A percentile compares a stretch with the other conserved stretches of the same genome.
phyloP scores from a whole-genome alignment of 768 basidiomycete genomes.

The Pholiota microspora region DNA sequence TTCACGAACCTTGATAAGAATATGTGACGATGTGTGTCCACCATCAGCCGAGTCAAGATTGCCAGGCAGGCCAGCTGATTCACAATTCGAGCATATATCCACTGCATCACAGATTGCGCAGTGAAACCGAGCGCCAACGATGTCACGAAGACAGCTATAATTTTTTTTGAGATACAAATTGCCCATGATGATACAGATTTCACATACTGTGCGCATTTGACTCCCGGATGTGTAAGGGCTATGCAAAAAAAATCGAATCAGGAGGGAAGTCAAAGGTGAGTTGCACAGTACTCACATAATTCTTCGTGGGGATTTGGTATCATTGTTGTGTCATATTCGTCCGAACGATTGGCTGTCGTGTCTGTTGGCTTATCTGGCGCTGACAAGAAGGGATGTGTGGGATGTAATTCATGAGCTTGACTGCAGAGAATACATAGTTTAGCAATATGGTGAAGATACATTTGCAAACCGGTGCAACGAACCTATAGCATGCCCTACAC shows the following conservation, averaged over 20 bases:
- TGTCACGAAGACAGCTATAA: conserved; percentile 79
- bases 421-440: conserved; percentile 33
- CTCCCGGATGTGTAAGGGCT: conserved; percentile 79
- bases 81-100: conserved; percentile 86
- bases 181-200: no score
- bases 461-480: conserved; percentile 11
- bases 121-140: conserved; percentile 90
- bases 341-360: conserved; percentile 30
- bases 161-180: neutral
- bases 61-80: conserved; percentile 82
- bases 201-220: conserved; percentile 79
- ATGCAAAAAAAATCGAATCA: neutral
- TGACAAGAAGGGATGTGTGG: conserved; percentile 80
- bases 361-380: conserved; percentile 63
- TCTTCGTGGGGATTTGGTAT: conserved; percentile 50
- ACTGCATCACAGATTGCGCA: conserved; percentile 86
- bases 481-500: conserved; percentile 86
- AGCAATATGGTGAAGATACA: neutral
- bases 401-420: conserved; percentile 90
- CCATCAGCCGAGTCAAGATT: conserved; percentile 76
- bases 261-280: no score
- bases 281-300: conserved; percentile 57
- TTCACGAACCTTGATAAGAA: conserved; percentile 80
- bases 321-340: conserved; percentile 32
- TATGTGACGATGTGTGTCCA: conserved; percentile 82